phyloP scores from a whole-genome alignment of 139 green algal genomes.

The Chlamydomonas sp. region DNA sequence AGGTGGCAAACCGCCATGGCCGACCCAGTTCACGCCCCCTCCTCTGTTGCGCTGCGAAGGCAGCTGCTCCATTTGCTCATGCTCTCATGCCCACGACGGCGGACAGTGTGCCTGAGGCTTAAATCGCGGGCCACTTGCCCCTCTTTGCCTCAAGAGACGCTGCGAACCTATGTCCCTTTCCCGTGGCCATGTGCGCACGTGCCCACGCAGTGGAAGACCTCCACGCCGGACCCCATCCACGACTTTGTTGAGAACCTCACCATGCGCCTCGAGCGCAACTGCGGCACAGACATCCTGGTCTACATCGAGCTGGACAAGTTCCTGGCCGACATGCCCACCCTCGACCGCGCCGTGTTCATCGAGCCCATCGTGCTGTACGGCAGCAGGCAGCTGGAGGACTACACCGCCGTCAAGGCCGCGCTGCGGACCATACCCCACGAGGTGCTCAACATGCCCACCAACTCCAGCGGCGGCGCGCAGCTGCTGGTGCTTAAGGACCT shows the following conservation, averaged over 20 bases:
- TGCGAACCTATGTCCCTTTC: too few species aligned
- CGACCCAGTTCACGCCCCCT: too few species aligned
- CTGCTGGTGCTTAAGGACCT: too few species aligned
- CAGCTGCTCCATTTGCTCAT: too few species aligned
- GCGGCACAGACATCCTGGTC: not conserved
- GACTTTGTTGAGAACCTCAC: conserved; percentile 9
- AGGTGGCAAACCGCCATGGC: too few species aligned
- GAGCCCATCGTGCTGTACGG: conserved; percentile 18
- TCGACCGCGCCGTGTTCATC: conserved; percentile 2
- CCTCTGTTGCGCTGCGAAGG: too few species aligned
- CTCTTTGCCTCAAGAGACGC: too few species aligned
- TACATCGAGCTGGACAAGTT: conserved; percentile 9
- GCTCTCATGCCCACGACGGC: too few species aligned
- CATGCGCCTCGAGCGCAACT: not conserved
- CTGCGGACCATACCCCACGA: not conserved
- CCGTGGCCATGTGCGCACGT: not conserved
- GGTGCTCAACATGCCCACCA: not conserved
- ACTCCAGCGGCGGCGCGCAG: not conserved
- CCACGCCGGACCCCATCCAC: not conserved
- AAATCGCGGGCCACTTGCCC: too few species aligned
- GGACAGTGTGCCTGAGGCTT: too few species aligned
- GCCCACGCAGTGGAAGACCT: not conserved
- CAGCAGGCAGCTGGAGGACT: not conserved
- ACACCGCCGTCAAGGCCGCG: not conserved
- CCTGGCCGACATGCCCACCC: not conserved